A percentile compares a stretch with the other conserved stretches of the same genome.
Conservation (phyloP, 2,329 filamentous ascomycete genomes). For the Cryoendolithus antarcticus region DNA sequence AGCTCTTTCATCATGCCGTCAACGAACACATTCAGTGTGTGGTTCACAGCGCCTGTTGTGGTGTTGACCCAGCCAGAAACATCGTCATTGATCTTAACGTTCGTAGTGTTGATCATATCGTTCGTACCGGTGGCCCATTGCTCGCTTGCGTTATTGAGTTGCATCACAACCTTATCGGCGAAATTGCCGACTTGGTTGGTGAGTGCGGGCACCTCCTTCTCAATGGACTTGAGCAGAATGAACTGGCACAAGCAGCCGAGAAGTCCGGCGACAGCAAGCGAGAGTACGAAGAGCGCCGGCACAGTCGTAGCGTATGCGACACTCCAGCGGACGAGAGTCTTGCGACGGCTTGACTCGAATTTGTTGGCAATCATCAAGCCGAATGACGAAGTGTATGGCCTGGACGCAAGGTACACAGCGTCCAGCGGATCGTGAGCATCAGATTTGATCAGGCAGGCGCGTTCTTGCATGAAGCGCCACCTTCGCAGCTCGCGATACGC, state of each 20-base stretch:
- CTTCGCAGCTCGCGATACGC: slow-evolving; percentile 66
- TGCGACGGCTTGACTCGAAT: slow-evolving; percentile 51
- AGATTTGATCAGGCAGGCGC: slow-evolving; percentile 52
- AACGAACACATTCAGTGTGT: slow-evolving; percentile 73
- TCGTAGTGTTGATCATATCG: slow-evolving; percentile 51
- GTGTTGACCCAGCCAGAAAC: slow-evolving; percentile 80
- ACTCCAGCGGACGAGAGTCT: slow-evolving; percentile 68
- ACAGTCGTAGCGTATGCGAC: slow-evolving; percentile 78
- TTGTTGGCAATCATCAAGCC: slow-evolving; percentile 59
- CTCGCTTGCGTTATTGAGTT: slow-evolving; percentile 59
- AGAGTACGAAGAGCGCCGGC: slow-evolving; percentile 74
- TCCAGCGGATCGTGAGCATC: slow-evolving; percentile 70
- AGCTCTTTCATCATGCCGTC: slow-evolving; percentile 63
- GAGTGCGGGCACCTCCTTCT: slow-evolving; percentile 65
- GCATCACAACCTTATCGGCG: slow-evolving; percentile 62
- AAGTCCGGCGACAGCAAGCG: slow-evolving; percentile 68
- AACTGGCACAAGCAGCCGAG: slow-evolving; percentile 74
- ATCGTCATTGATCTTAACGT: slow-evolving; percentile 65
- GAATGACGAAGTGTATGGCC: slow-evolving; percentile 59
- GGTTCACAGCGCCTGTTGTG: slow-evolving; percentile 69
- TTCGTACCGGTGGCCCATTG: slow-evolving; percentile 71
- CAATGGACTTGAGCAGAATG: slow-evolving; percentile 59
- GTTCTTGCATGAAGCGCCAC: slow-evolving; percentile 61
- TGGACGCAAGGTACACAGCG: slow-evolving; percentile 73
- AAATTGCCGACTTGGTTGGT: slow-evolving; percentile 65